These are phyloP conservation scores for Plasmodium ovale DNA, from an alignment of 169 alveolate genomes.

Conservation along the genomic window DNA sequence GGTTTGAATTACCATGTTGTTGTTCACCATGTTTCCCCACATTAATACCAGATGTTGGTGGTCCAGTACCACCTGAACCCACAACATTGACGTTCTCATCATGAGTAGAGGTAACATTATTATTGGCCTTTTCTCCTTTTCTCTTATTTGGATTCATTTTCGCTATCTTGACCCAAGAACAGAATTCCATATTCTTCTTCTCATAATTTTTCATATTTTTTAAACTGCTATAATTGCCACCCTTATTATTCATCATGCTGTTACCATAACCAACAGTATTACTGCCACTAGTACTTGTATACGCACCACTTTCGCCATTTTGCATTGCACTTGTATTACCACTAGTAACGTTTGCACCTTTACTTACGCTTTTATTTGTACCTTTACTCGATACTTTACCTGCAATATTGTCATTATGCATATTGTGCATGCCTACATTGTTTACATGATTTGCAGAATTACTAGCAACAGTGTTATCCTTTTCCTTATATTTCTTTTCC, in stretches of 20 bases:
- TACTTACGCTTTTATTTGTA: background rate
- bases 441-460: background rate
- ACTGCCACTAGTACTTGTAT: no score
- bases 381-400: constrained; percentile 7
- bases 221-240: constrained; percentile 16
- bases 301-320: no score
- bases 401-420: background rate
- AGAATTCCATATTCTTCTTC: constrained; percentile 48
- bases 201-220: constrained; percentile 59
- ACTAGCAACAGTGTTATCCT: background rate
- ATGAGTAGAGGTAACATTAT: no score
- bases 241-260: constrained; percentile 1
- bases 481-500: constrained; percentile 33
- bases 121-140: constrained; percentile 8
- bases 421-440: background rate
- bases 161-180: constrained; percentile 71
- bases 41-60: constrained; percentile 8
- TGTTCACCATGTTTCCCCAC: no score
- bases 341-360: background rate
- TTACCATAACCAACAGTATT: constrained; percentile 1
- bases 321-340: no score
- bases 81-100: background rate
- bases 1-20: no score
- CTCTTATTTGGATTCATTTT: constrained; percentile 46
- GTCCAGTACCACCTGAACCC: background rate